phyloP scores from a whole-genome alignment of 176 grass and related monocot genomes.

The Triticum timopheevii region DNA sequence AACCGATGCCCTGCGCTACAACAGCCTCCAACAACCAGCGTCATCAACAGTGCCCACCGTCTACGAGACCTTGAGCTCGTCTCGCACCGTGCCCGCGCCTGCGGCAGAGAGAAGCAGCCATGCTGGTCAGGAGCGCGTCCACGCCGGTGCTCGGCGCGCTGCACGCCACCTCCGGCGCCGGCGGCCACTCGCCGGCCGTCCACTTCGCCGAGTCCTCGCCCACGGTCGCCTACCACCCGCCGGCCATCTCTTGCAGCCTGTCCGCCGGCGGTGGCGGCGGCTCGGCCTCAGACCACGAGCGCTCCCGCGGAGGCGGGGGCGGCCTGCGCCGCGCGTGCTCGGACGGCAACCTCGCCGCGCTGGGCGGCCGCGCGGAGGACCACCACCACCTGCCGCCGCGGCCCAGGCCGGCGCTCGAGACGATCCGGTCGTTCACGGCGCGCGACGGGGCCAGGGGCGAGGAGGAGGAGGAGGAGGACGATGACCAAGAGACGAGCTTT shows the following conservation, averaged over 20 bases:
- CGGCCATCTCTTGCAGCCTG: constrained; percentile 44
- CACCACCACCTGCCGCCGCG: constrained; percentile 9
- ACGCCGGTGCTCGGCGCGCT: constrained; percentile 72
- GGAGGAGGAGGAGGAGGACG: background rate
- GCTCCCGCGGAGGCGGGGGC: background rate
- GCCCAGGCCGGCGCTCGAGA: constrained; percentile 18
- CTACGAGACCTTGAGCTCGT: background rate
- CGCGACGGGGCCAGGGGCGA: background rate
- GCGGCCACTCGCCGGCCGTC: constrained; percentile 37
- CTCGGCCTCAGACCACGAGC: constrained; percentile 19
- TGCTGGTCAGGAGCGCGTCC: constrained; percentile 32
- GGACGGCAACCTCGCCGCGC: constrained; percentile 51
- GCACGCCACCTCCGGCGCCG: background rate
- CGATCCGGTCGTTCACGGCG: constrained; percentile 11
- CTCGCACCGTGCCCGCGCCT: background rate
- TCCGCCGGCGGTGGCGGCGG: background rate
- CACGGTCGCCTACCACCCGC: constrained; percentile 24
- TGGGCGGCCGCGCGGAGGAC: constrained; percentile 14
- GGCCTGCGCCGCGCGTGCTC: constrained; percentile 62
- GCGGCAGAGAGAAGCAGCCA: background rate
- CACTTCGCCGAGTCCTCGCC: constrained; percentile 51
- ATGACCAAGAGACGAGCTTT: background rate
- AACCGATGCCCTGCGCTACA: background rate
- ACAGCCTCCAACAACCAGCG: background rate
- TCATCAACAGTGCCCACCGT: background rate